Evolutionary conservation across 2,329 filamentous ascomycete genomes (phyloP).

Genomic region (Hymenoscyphus albidus): DNA sequence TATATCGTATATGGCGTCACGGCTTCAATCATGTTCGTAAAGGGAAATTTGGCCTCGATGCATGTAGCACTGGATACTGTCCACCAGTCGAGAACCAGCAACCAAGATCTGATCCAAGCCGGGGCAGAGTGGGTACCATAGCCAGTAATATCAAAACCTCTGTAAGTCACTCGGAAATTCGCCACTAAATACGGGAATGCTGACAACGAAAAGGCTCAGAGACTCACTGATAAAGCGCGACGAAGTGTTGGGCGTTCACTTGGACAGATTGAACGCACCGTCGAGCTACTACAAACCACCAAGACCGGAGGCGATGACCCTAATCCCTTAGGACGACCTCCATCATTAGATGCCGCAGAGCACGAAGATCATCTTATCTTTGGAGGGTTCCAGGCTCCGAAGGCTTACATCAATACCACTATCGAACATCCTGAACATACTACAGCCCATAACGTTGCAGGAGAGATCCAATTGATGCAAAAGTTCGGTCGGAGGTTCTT

Average conservation of each 20-base stretch:
- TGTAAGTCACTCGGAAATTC: conserved; percentile 1
- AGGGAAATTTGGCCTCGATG: conserved; percentile 14
- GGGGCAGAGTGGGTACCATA: background rate
- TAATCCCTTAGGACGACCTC: background rate
- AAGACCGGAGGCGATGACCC: conserved; percentile 2
- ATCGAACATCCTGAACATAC: background rate
- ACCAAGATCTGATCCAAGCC: background rate
- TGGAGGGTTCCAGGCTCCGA: background rate
- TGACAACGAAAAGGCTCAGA: background rate
- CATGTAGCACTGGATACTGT: conserved; percentile 12
- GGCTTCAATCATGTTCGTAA: conserved; percentile 15
- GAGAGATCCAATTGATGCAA: background rate
- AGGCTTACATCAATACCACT: background rate
- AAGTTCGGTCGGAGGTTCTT: background rate
- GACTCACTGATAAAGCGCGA: conserved; percentile 5
- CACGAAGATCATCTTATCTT: conserved; percentile 8
- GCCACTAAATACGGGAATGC: background rate
- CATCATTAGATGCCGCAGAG: background rate
- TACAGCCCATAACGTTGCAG: background rate
- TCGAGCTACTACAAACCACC: conserved; percentile 8
- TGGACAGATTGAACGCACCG: conserved; percentile 8
- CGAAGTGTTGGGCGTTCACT: conserved; percentile 7
- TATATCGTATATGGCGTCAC: conserved; percentile 25
- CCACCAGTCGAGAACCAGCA: conserved; percentile 9
- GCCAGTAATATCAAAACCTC: conserved; percentile 2